A percentile compares a stretch with the other conserved stretches of the same genome.
These are phyloP conservation scores for Xylariaceae sp. DNA, from an alignment of 2,329 filamentous ascomycete genomes.

Conservation along the genomic window DNA sequence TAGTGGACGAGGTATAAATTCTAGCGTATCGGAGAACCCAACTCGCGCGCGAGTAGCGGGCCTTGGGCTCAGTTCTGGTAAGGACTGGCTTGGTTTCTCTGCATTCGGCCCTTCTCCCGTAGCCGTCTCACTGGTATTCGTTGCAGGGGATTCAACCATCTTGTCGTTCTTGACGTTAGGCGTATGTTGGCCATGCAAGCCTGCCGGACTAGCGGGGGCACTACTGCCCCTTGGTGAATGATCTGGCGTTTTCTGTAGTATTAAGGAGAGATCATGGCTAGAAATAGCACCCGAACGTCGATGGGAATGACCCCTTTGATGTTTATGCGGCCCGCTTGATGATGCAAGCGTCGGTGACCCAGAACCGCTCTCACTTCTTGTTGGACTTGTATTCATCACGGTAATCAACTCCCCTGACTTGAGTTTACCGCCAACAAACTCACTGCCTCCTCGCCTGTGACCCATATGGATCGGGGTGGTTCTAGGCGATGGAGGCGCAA, in stretches of 20 bases:
- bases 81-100: constrained; percentile 28
- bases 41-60: constrained; percentile 58
- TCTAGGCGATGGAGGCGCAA: constrained; percentile 50
- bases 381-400: constrained; percentile 65
- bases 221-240: constrained; percentile 53
- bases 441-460: constrained; percentile 77
- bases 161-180: constrained; percentile 15
- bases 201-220: constrained; percentile 58
- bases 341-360: constrained; percentile 53
- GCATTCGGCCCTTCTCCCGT: constrained; percentile 7
- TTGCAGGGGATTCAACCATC: constrained; percentile 13
- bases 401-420: constrained; percentile 55
- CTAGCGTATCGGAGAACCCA: constrained; percentile 77
- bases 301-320: constrained; percentile 70
- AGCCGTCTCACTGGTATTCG: constrained; percentile 16
- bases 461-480: constrained; percentile 59
- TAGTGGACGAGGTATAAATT: constrained; percentile 77
- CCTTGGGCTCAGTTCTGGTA: constrained; percentile 26
- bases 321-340: constrained; percentile 41
- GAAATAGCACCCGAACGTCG: constrained; percentile 79
- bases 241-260: constrained; percentile 56
- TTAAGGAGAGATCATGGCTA: constrained; percentile 70
- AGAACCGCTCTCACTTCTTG: constrained; percentile 58
- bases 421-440: constrained; percentile 75
- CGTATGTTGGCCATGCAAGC: constrained; percentile 37